Evolutionary conservation across 306 rosid genomes (phyloP).

Genomic region (Pyrus betulifolia): DNA sequence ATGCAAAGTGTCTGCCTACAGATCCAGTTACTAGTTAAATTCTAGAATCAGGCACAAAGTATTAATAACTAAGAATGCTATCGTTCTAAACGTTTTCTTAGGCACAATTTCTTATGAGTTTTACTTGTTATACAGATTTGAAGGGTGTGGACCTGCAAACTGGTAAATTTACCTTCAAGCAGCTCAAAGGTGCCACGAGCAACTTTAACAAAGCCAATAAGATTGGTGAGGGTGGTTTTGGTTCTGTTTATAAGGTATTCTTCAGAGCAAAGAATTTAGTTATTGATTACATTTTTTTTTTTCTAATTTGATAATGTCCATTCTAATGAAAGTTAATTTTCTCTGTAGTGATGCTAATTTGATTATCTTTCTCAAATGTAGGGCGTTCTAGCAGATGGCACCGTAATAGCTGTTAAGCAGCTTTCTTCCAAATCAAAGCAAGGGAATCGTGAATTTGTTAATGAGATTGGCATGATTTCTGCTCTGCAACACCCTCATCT

Average conservation of each 20-base stretch:
- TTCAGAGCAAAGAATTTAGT: neutral
- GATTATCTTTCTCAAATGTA: conserved; percentile 10
- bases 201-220: conserved; percentile 30
- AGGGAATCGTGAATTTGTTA: too few relatives aligned
- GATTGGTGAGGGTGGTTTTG: conserved; percentile 50
- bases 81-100: neutral
- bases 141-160: conserved; percentile 21
- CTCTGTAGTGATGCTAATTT: neutral
- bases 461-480: too few relatives aligned
- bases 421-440: too few relatives aligned
- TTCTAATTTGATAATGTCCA: neutral
- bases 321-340: neutral
- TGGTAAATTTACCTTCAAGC: conserved; percentile 27
- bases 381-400: conserved; percentile 40
- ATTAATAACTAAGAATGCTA: neutral
- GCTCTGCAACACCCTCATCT: too few relatives aligned
- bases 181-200: conserved; percentile 35
- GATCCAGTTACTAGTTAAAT: too few relatives aligned
- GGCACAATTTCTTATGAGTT: neutral
- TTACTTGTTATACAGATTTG: conserved; percentile 11
- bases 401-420: conserved; percentile 36
- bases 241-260: conserved; percentile 38
- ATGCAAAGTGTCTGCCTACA: neutral
- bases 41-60: too few relatives aligned
- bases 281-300: neutral